These are phyloP conservation scores for Phlebiopsis gigantea DNA, from an alignment of 768 basidiomycete genomes.

Conservation along the genomic window DNA sequence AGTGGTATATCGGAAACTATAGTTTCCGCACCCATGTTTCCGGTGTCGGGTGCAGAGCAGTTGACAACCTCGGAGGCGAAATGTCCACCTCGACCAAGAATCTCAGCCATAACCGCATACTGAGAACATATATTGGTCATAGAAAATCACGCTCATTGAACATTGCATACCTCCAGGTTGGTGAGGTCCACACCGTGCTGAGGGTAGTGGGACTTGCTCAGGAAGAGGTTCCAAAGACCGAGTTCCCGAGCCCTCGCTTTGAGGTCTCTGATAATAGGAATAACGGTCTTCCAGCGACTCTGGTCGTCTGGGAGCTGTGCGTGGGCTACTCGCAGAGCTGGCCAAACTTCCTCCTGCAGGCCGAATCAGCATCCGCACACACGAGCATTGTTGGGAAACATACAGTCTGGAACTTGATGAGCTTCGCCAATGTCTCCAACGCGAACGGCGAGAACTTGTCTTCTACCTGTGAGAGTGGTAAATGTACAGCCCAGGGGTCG, in stretches of 20 bases:
- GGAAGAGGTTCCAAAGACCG: conserved; percentile 96
- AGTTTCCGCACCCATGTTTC: conserved; percentile 80
- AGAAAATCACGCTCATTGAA: background rate
- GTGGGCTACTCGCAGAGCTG: conserved; percentile 71
- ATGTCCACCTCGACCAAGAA: conserved; percentile 80
- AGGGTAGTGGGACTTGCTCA: conserved; percentile 92
- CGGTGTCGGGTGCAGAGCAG: conserved; percentile 95
- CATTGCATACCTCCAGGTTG: conserved; percentile 75
- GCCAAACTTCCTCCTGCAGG: conserved; percentile 78
- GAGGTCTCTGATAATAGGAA: conserved; percentile 76
- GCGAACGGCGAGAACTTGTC: conserved; percentile 90
- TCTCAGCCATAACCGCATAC: conserved; percentile 98
- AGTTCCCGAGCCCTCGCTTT: conserved; percentile 83
- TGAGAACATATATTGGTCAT: conserved; percentile 24
- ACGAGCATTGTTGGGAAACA: conserved; percentile 10
- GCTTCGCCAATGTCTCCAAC: conserved; percentile 78
- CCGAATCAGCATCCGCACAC: background rate
- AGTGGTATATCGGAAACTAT: background rate
- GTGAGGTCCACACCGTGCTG: conserved; percentile 83
- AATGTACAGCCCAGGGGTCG: background rate
- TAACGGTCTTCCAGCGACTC: conserved; percentile 78
- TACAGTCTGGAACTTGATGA: conserved; percentile 84
- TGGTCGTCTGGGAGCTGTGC: conserved; percentile 76
- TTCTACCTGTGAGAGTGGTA: conserved; percentile 51
- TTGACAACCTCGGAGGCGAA: conserved; percentile 86